These are phyloP conservation scores for Kwoniella europaea DNA, from an alignment of 768 basidiomycete genomes.

Conservation along the genomic window DNA sequence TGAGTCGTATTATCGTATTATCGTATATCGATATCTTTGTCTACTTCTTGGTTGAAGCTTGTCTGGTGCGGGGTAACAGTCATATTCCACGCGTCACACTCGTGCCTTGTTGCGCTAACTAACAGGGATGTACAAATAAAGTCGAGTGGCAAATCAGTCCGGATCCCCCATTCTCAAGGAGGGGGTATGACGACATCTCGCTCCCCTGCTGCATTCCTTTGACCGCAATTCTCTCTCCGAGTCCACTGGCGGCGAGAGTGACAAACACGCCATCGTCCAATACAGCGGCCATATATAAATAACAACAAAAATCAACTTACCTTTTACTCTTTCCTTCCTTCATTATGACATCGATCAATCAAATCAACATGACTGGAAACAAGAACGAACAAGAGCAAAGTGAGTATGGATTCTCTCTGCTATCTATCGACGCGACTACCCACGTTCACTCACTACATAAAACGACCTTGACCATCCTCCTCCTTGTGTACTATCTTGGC, in stretches of 20 bases:
- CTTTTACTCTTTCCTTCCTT: neutral
- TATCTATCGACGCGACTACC: too few relatives aligned
- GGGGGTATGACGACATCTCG: conserved; percentile 6
- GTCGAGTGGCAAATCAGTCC: neutral
- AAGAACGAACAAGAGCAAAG: conserved; percentile 30
- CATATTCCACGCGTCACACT: conserved; percentile 9
- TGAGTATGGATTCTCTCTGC: neutral
- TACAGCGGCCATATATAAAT: neutral
- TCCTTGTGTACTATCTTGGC: too few relatives aligned
- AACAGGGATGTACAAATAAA: neutral
- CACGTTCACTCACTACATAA: too few relatives aligned
- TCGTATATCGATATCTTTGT: neutral
- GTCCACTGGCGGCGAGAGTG: neutral
- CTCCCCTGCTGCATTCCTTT: neutral
- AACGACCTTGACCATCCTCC: too few relatives aligned
- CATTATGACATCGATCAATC: conserved; percentile 27
- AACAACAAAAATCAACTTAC: neutral
- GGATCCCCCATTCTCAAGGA: neutral
- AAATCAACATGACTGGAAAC: conserved; percentile 26
- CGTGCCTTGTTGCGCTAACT: neutral
- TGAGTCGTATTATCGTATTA: neutral
- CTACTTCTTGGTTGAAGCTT: neutral
- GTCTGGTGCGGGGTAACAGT: conserved; percentile 1
- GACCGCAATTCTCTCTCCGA: neutral
- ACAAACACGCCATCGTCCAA: conserved; percentile 14